Conservation (phyloP, 2,329 filamentous ascomycete genomes). For the Didymella pinodella region DNA sequence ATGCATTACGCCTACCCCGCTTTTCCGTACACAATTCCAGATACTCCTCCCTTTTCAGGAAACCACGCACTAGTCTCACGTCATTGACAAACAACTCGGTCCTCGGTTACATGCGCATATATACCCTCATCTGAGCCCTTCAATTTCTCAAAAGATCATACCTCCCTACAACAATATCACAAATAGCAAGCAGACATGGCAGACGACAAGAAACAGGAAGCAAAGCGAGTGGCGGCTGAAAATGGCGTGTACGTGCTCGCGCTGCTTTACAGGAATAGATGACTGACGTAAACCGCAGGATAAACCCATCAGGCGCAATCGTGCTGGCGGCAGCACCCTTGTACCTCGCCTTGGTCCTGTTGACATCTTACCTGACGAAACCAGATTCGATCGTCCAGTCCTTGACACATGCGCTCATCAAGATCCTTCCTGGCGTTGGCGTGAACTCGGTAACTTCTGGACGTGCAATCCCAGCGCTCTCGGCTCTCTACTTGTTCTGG, state of each 20-base stretch:
- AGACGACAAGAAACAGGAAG: conserved; percentile 33
- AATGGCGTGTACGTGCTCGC: conserved; percentile 29
- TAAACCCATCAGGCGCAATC: conserved; percentile 29
- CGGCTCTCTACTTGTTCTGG: conserved; percentile 35
- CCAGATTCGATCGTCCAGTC: conserved; percentile 31
- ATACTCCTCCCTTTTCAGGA: conserved; percentile 8
- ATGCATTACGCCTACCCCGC: conserved; percentile 12
- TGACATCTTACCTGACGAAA: conserved; percentile 33
- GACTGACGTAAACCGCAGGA: conserved; percentile 11
- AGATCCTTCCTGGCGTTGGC: conserved; percentile 30
- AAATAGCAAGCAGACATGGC: conserved; percentile 16
- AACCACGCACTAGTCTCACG: conserved; percentile 5
- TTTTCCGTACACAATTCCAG: conserved; percentile 15
- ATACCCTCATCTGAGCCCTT: conserved; percentile 6
- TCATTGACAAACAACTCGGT: conserved; percentile 1
- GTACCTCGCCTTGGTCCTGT: conserved; percentile 32
- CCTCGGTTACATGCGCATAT: conserved; percentile 10
- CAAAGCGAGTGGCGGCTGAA: conserved; percentile 23
- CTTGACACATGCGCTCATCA: conserved; percentile 33
- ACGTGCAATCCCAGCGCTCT: conserved; percentile 34
- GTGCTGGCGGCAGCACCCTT: conserved; percentile 28
- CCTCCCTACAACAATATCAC: neutral
- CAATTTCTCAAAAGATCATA: neutral
- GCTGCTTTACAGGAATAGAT: rapidly evolving
- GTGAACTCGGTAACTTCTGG: conserved; percentile 31